These are phyloP conservation scores for Mycosphaerella arachidis DNA, from an alignment of 2,329 filamentous ascomycete species.

Conservation along the genomic window DNA sequence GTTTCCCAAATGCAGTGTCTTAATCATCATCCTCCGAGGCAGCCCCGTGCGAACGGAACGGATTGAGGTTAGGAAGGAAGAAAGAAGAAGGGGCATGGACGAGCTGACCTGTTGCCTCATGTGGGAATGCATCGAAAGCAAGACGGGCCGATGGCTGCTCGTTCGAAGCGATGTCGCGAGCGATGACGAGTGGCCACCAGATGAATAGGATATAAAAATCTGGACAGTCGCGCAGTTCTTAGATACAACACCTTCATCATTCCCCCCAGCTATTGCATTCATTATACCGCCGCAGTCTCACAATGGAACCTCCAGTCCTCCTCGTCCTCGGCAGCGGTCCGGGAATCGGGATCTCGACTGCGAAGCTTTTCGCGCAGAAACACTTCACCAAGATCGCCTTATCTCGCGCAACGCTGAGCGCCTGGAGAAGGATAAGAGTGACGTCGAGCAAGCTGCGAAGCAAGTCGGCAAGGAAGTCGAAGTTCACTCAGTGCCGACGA, in stretches of 20 bases:
- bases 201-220: neutral
- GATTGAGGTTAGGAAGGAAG: neutral
- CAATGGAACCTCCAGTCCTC: conserved; percentile 1
- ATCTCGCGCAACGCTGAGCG: conserved; percentile 14
- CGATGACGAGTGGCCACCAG: too few relatives aligned
- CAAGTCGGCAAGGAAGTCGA: neutral
- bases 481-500: conserved; percentile 2
- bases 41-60: too few relatives aligned
- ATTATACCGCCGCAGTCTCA: too few relatives aligned
- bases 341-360: conserved; percentile 15
- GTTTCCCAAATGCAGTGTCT: too few relatives aligned
- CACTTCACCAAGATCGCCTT: conserved; percentile 12
- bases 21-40: too few relatives aligned
- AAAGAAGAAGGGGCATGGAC: neutral
- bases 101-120: neutral
- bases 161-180: neutral
- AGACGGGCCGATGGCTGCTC: neutral
- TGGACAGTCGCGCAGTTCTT: neutral
- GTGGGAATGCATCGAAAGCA: neutral
- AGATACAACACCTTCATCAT: neutral
- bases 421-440: conserved; percentile 7
- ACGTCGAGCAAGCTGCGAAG: conserved; percentile 1
- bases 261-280: too few relatives aligned
- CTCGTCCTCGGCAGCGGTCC: conserved; percentile 12
- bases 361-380: conserved; percentile 9